Evolutionary conservation across 805 yeast species (phyloP), one percentile per base, ranked within the genome.

Genomic region (Monosporozyma siamensis): DNA sequence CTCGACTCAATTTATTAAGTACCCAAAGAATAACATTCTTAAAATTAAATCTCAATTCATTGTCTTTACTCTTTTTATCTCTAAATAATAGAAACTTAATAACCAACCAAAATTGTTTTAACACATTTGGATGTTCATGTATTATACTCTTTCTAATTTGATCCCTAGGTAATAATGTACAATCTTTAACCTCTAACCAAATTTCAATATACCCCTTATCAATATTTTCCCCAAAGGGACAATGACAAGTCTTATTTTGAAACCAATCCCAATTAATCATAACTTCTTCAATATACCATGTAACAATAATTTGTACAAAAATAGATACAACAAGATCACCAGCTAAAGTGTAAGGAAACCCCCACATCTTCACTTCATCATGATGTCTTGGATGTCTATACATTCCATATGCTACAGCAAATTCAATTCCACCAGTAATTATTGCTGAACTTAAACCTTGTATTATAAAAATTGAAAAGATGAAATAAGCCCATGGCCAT

Each of bases 351-450:
- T 55, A 48, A 11, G 58, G 58, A 30, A 55, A 55, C n/a, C 49
- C 53, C 59, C 59, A 55, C 15, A 55, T 41, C 4, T 44, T 44
- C 5, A 55, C 40, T 3, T 22, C 12, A 22, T 35, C 23, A 3
- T 22, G 14, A 26, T 34, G 34, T 8, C 35, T 22, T 6, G 46
- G 42, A 15, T 47, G 15, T 35, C 37, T 42, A 35, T 55, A 55
- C 57, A 55, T 54, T 15, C 55, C 59, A 31, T 53, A 55, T 1
- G 58, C 59, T 17, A 54, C 48, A 23, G 50, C 58, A 26, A 55
- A 55, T 37, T 55, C 50, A 1, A 51, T 43, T n/a, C 59, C 59
- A 26, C 58, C 59, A 7, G 52, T 42, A 8, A 55, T 44, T 7
- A 52, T 45, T 20, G 52, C 57, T 18, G 57, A 48, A 8, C 45